Evolutionary conservation across 202 grass and related monocot genomes (phyloP).

Genomic region (Sporobolus alterniflorus): DNA sequence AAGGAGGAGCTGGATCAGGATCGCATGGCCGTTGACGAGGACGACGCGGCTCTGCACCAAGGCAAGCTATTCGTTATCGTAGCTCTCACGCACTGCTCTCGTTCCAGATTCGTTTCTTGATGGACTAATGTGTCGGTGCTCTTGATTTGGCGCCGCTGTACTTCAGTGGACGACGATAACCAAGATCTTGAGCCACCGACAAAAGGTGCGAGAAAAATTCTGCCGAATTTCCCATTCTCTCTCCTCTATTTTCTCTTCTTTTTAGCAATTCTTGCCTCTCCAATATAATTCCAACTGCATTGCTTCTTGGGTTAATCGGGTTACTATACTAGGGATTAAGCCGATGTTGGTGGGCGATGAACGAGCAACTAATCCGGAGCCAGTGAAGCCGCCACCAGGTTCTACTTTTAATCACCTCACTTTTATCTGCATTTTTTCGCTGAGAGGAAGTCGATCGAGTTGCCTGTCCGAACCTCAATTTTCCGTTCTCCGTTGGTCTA

Average conservation of each 20-base stretch:
- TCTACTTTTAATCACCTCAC: not conserved
- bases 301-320: slow-evolving; percentile 5
- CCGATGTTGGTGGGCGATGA: not conserved
- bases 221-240: not conserved
- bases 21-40: slow-evolving; percentile 49
- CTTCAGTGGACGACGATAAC: slow-evolving; percentile 21
- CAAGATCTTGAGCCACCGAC: slow-evolving; percentile 47
- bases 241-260: not conserved
- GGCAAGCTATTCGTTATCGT: slow-evolving; percentile 43
- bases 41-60: slow-evolving; percentile 30
- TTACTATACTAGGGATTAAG: slow-evolving; percentile 23
- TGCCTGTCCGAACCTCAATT: not conserved
- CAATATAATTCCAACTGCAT: not conserved
- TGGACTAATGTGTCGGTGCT: slow-evolving; percentile 10
- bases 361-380: slow-evolving; percentile 32
- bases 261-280: not conserved
- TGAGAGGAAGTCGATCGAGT: not conserved
- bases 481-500: slow-evolving; percentile 15
- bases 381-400: slow-evolving; percentile 37
- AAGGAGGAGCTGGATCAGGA: slow-evolving; percentile 53
- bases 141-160: not conserved
- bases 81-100: not conserved
- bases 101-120: slow-evolving; percentile 8
- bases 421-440: slow-evolving; percentile 17
- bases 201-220: slow-evolving; percentile 44